These are phyloP conservation scores for Schizosaccharomyces octosporus DNA, from an alignment of 805 yeast genomes.

Conservation along the genomic window DNA sequence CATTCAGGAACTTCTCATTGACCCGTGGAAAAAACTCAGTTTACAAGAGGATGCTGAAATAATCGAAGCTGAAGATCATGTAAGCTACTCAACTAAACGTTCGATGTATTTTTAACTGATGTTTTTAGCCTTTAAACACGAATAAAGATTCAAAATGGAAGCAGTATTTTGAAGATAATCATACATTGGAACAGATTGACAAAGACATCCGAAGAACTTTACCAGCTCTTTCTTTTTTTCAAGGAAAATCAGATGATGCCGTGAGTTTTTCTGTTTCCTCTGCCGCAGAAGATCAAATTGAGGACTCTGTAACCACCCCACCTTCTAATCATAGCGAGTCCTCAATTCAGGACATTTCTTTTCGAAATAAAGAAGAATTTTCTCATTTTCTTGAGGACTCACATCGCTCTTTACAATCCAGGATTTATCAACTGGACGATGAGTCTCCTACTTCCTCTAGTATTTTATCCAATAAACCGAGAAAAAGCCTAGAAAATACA, in stretches of 20 bases:
- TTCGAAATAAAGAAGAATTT: neutral
- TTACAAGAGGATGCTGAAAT: neutral
- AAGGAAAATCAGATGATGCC: neutral
- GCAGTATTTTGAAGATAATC: neutral
- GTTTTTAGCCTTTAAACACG: neutral
- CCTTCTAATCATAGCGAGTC: too few relatives aligned
- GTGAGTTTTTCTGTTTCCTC: neutral
- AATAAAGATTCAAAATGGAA: neutral
- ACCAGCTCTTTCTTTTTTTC: neutral
- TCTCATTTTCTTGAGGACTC: neutral
- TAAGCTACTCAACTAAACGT: too few relatives aligned
- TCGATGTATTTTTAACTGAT: too few relatives aligned
- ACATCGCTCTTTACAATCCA: neutral
- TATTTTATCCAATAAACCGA: neutral
- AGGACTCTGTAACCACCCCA: too few relatives aligned
- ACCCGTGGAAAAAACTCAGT: neutral
- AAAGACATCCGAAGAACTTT: slow-evolving; percentile 1
- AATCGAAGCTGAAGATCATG: neutral
- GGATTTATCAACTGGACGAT: neutral
- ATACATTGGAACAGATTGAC: neutral
- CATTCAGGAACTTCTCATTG: neutral
- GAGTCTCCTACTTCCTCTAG: neutral
- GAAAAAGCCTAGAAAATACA: neutral
- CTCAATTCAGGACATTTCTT: neutral
- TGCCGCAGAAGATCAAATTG: neutral